Conservation (phyloP, 2,329 filamentous ascomycete genomes). For the Exophiala spinifera region DNA sequence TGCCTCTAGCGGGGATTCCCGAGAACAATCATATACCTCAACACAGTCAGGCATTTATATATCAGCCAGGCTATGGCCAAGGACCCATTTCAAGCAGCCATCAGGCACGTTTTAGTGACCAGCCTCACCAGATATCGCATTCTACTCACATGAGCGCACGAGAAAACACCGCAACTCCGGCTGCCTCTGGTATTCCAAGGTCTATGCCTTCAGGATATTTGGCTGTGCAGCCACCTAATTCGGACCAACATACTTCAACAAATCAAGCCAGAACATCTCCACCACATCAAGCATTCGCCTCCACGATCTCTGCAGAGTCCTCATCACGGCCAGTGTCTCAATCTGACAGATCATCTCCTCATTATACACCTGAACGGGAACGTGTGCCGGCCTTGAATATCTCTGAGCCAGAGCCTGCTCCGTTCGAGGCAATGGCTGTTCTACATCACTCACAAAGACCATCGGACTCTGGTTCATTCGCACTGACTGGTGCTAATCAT, state of each 20-base stretch:
- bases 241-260: neutral
- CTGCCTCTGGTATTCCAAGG: neutral
- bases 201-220: neutral
- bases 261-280: neutral
- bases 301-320: slow-evolving; percentile 8
- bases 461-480: slow-evolving; percentile 18
- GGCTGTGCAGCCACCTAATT: neutral
- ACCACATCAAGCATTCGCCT: slow-evolving; percentile 2
- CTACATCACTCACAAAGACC: slow-evolving; percentile 5
- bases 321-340: slow-evolving; percentile 21
- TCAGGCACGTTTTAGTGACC: slow-evolving; percentile 30
- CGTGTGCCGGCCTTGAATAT: slow-evolving; percentile 12
- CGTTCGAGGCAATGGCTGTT: neutral
- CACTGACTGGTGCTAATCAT: slow-evolving; percentile 32
- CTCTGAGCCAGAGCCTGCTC: slow-evolving; percentile 1
- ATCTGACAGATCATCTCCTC: slow-evolving; percentile 15
- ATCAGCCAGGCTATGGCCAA: slow-evolving; percentile 2
- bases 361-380: slow-evolving; percentile 10
- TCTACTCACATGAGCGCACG: neutral
- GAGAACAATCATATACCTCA: slow-evolving; percentile 9
- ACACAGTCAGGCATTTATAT: slow-evolving; percentile 1
- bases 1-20: slow-evolving; percentile 17
- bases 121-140: neutral
- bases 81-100: slow-evolving; percentile 2
- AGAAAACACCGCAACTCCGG: neutral